Percentiles rank a stretch among this genome's conserved stretches.
phyloP scores from a whole-genome alignment of 2,329 filamentous ascomycete species.

The Diaporthe ampelina region DNA sequence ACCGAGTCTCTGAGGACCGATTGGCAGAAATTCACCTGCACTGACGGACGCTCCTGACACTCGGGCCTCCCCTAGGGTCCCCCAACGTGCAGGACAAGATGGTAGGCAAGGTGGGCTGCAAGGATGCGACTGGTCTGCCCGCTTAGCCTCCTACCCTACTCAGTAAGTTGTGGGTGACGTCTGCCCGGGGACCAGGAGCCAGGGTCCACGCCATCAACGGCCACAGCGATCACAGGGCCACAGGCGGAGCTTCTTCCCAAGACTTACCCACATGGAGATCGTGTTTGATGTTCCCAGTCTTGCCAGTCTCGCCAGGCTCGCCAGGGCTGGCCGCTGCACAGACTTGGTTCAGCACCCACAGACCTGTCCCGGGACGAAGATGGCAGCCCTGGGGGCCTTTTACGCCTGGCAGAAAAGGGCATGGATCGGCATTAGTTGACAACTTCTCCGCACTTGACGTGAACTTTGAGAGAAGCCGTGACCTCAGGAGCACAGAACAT shows the following conservation, averaged over 20 bases:
- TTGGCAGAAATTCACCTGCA: neutral
- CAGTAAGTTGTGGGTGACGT: conserved; percentile 15
- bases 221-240: neutral
- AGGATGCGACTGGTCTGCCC: neutral
- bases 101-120: neutral
- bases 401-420: conserved; percentile 5
- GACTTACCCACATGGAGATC: conserved; percentile 23
- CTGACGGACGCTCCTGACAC: conserved; percentile 1
- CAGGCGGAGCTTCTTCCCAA: conserved; percentile 1
- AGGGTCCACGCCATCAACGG: conserved; percentile 12
- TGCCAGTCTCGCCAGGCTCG: neutral
- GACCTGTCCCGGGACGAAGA: conserved; percentile 3
- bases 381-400: neutral
- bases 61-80: neutral
- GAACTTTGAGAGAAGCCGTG: neutral
- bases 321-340: neutral
- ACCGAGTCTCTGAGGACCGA: conserved; percentile 6
- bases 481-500: neutral
- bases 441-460: conserved; percentile 8
- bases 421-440: neutral
- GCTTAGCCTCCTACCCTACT: neutral
- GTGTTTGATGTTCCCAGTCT: neutral
- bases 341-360: conserved; percentile 22
- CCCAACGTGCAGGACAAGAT: neutral
- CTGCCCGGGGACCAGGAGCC: conserved; percentile 12